Evolutionary conservation across 331 rosid genomes (phyloP).

Genomic region (Cydonia oblonga): DNA sequence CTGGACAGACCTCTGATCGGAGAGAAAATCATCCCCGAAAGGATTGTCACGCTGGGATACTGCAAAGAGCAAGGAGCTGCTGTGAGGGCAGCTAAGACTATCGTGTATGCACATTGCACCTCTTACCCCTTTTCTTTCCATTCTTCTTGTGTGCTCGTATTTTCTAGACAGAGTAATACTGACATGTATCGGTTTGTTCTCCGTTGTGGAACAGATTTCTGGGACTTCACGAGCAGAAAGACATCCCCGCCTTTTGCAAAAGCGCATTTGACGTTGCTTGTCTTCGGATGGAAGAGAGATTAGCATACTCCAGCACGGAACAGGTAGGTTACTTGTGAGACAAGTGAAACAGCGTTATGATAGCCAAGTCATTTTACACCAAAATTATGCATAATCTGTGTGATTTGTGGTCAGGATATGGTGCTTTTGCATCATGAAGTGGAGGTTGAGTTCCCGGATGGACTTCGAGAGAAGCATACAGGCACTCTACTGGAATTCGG

Average conservation of each 20-base stretch:
- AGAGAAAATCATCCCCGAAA: conserved; percentile 49
- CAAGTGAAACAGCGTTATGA: neutral
- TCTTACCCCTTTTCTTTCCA: neutral
- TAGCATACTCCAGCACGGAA: conserved; percentile 61
- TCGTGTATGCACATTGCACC: conserved; percentile 30
- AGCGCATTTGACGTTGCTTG: conserved; percentile 79
- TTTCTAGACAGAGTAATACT: neutral
- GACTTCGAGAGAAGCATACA: conserved; percentile 44
- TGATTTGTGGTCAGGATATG: conserved; percentile 71
- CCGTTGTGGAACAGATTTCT: conserved; percentile 39
- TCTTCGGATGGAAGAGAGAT: conserved; percentile 69
- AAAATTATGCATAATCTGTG: neutral
- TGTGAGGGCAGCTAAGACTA: conserved; percentile 64
- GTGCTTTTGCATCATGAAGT: conserved; percentile 90
- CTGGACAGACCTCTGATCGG: conserved; percentile 22
- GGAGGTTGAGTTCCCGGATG: conserved; percentile 60
- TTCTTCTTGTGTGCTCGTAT: neutral
- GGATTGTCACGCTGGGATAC: conserved; percentile 41
- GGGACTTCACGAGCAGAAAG: conserved; percentile 68
- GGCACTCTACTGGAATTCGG: conserved; percentile 91
- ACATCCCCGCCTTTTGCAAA: conserved; percentile 65
- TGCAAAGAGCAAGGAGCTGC: conserved; percentile 61
- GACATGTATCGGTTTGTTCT: neutral
- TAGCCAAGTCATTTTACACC: neutral
- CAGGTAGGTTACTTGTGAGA: conserved; percentile 36